Conservation (phyloP, 2,329 filamentous ascomycete species). For the Penicillium sp. region DNA sequence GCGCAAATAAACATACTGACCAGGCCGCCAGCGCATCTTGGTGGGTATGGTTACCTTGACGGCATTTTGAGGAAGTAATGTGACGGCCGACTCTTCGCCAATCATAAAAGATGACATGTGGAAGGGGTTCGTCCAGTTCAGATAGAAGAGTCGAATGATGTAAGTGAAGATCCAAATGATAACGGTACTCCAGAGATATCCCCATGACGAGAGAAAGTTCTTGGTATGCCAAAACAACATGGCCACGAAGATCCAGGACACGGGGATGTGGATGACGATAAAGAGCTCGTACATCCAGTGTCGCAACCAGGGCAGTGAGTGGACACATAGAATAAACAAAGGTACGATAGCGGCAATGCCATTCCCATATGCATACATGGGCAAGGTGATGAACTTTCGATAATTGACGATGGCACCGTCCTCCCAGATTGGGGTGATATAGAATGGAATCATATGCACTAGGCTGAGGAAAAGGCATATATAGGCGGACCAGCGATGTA, state of each 20-base stretch:
- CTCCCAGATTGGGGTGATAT: conserved; percentile 80
- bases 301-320: conserved; percentile 73
- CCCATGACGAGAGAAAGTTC: conserved; percentile 86
- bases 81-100: conserved; percentile 85
- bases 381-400: conserved; percentile 59
- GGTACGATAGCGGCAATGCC: conserved; percentile 74
- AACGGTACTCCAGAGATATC: conserved; percentile 75
- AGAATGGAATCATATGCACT: conserved; percentile 83
- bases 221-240: conserved; percentile 94
- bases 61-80: conserved; percentile 84
- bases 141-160: conserved; percentile 66
- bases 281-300: conserved; percentile 80
- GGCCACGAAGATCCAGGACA: conserved; percentile 71
- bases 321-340: conserved; percentile 73
- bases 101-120: conserved; percentile 68
- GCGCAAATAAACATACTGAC: conserved; percentile 88
- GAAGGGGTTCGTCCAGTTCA: conserved; percentile 84
- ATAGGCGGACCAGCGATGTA: conserved; percentile 89
- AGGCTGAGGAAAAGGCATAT: conserved; percentile 75
- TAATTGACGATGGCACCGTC: conserved; percentile 67
- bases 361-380: conserved; percentile 69
- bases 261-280: conserved; percentile 72
- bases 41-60: conserved; percentile 94
- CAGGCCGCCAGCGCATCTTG: conserved; percentile 85
- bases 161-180: conserved; percentile 75